A percentile compares a stretch with the other conserved stretches of the same genome.
These are phyloP conservation scores for Boletus insuetus DNA, from an alignment of 768 basidiomycete species.

Conservation along the genomic window DNA sequence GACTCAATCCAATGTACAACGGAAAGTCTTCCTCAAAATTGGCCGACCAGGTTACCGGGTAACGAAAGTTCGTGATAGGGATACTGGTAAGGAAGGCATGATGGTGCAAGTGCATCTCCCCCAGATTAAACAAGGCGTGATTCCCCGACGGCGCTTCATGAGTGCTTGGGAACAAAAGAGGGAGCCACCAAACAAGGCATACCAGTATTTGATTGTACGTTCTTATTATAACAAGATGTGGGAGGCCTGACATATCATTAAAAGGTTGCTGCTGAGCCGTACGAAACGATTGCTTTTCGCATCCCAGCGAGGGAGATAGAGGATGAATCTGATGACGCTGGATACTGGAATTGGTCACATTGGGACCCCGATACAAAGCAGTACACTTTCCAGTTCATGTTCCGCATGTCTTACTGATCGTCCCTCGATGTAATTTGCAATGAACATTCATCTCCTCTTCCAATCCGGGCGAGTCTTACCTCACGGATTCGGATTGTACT, in stretches of 20 bases:
- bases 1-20: constrained; percentile 72
- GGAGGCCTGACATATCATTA: constrained; percentile 29
- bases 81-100: constrained; percentile 92
- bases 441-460: not conserved
- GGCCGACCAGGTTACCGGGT: constrained; percentile 94
- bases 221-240: not conserved
- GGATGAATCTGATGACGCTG: constrained; percentile 87
- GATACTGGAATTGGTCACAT: constrained; percentile 96
- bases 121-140: constrained; percentile 83
- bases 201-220: constrained; percentile 95
- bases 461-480: not conserved
- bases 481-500: not conserved
- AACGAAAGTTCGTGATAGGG: constrained; percentile 91
- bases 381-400: constrained; percentile 98
- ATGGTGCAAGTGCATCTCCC: constrained; percentile 97
- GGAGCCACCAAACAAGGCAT: constrained; percentile 93
- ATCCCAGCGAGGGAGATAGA: constrained; percentile 97
- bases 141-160: constrained; percentile 91
- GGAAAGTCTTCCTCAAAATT: constrained; percentile 97
- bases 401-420: constrained; percentile 51
- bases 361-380: constrained; percentile 99
- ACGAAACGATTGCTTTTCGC: constrained; percentile 98
- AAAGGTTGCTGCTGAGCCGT: constrained; percentile 98
- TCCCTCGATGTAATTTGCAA: constrained; percentile 8
- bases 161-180: constrained; percentile 96